These are phyloP conservation scores for Nigrograna mackinnonii DNA, from an alignment of 2,329 filamentous ascomycete genomes.

Conservation along the genomic window DNA sequence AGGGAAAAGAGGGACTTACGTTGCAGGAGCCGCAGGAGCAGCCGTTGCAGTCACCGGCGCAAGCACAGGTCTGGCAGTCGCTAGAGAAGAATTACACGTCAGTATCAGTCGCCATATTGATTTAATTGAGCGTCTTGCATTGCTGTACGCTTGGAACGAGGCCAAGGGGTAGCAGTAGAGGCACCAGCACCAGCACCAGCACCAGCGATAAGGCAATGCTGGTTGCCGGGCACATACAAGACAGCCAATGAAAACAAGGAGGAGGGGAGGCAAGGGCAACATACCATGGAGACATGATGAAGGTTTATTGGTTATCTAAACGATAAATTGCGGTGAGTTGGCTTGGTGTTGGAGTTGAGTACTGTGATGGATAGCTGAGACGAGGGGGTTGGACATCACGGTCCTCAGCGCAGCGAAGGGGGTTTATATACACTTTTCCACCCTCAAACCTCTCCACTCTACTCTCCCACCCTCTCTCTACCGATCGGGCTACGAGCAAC, in stretches of 20 bases:
- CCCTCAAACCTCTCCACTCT: background rate
- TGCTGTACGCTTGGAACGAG: background rate
- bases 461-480: background rate
- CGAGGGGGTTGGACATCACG: slow-evolving; percentile 4
- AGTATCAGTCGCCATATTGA: no score
- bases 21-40: slow-evolving; percentile 6
- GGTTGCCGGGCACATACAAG: background rate
- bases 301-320: background rate
- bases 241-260: background rate
- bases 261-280: background rate
- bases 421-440: slow-evolving; percentile 6
- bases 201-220: background rate
- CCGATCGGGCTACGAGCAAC: no score
- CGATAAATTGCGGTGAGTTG: background rate
- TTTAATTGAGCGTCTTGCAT: background rate
- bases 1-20: slow-evolving; percentile 1
- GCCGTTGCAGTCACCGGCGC: slow-evolving; percentile 4
- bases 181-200: background rate
- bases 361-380: slow-evolving; percentile 1
- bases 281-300: slow-evolving; percentile 9
- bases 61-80: slow-evolving; percentile 5
- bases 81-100: background rate
- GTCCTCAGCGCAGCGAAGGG: slow-evolving; percentile 2
- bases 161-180: background rate
- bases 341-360: background rate